phyloP scores from a whole-genome alignment of 129 eudicot species.

The Logfia minima region DNA sequence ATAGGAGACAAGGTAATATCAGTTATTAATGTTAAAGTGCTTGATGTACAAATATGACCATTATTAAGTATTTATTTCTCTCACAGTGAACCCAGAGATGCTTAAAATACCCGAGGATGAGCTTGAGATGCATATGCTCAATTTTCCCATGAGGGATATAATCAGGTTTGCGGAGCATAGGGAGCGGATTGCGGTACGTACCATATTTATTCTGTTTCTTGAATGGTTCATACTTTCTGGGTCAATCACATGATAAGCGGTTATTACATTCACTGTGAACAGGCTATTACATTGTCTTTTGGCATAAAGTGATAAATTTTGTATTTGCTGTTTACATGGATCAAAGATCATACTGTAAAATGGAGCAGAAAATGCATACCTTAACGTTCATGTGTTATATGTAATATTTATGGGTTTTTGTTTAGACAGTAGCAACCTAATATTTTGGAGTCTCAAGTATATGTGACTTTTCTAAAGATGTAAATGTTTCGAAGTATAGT shows the following conservation, averaged over 20 bases:
- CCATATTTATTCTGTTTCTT: constrained; percentile 4
- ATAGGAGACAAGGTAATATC: constrained; percentile 66
- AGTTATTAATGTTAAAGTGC: not conserved
- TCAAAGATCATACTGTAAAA: not conserved
- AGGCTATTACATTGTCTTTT: not conserved
- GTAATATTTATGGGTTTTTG: not conserved
- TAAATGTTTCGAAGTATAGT: not conserved
- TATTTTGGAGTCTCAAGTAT: not conserved
- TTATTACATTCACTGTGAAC: not conserved
- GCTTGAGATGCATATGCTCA: constrained; percentile 44
- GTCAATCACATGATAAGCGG: not conserved
- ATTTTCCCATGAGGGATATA: constrained; percentile 58
- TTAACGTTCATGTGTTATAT: not conserved
- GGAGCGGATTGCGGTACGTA: constrained; percentile 61
- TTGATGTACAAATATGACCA: constrained; percentile 2
- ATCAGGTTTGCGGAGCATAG: constrained; percentile 67
- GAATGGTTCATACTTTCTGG: not conserved
- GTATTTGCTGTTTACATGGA: not conserved
- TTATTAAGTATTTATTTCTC: constrained; percentile 14
- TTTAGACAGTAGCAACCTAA: not conserved
- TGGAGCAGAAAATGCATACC: not conserved
- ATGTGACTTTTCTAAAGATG: not conserved
- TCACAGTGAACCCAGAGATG: constrained; percentile 59
- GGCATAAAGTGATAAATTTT: not conserved
- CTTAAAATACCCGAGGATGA: constrained; percentile 76